Base-by-base conservation (phyloP, 2,329 filamentous ascomycete genomes). In the Corinectria fuckeliana region DNA sequence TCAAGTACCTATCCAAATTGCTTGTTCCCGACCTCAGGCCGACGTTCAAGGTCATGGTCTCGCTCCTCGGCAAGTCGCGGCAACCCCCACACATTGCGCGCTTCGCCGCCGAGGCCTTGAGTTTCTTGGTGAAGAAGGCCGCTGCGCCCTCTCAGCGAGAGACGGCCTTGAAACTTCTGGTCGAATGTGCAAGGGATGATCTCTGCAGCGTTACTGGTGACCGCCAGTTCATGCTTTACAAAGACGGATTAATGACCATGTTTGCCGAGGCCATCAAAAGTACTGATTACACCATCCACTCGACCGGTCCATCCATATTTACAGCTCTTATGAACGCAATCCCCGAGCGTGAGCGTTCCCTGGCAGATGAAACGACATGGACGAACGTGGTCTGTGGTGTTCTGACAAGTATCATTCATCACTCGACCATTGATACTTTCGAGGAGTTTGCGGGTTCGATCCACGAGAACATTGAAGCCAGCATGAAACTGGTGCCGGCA, bases 41-140 rank as follows among this genome's bases (percentile, higher is more conserved):
- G 45, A 89, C 96, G 2, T 93, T 92, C 72, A 86, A 92, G 71
- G 86, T 95, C 51, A 87, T 99, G 80, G 85, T 91, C 1, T 90
- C 93, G 3, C 83, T 98, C 51, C 85, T 99, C 26, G 95, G 94
- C 63, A 93, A 91, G 75, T 83, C 88, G 57, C 87, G 87, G 56
- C 92, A 94, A 65, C 95, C 94, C 65, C 86, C 88, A 14, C 93
- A 97, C 75, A 92, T 97, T 65, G 90, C 92, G 21, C 88, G 93
- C 54, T 99, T 98, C 76, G 91, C 94, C 11, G 95, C 95, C 23
- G 95, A 99, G 77, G 92, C 95, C 3, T 85, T 99, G 79, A 97
- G 93, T 66, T 99, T 98, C 71, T 81, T 99, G 18, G 84, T 99
- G 18, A 90, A 92, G 71, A 98, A 97, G 78, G 91, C 93, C 6